Evolutionary conservation across 768 basidiomycete species (phyloP).

Genomic region (Strobilomyces echinocephalus): DNA sequence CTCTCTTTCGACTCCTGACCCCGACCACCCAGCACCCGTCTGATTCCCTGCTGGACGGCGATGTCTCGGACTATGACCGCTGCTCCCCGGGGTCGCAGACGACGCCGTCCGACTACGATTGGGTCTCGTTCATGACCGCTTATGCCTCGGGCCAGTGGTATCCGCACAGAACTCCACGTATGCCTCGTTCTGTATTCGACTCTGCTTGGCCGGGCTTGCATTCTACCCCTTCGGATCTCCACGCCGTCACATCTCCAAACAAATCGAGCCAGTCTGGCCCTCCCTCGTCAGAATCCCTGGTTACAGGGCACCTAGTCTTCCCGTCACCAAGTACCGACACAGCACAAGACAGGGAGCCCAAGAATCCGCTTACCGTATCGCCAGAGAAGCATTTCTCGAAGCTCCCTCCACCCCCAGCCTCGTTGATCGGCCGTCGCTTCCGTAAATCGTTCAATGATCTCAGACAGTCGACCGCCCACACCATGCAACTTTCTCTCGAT

Average conservation of each 20-base stretch:
- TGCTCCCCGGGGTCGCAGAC: constrained; percentile 16
- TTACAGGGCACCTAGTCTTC: constrained; percentile 6
- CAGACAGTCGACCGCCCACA: constrained; percentile 29
- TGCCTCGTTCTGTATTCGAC: constrained; percentile 38
- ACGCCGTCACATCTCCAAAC: neutral
- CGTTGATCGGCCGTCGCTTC: constrained; percentile 36
- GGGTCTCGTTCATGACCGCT: constrained; percentile 71
- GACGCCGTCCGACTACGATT: constrained; percentile 45
- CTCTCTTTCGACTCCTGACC: constrained; percentile 39
- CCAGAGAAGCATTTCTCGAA: constrained; percentile 28
- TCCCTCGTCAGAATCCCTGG: constrained; percentile 11
- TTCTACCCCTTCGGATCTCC: constrained; percentile 4
- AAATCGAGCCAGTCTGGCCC: constrained; percentile 7
- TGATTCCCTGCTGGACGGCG: neutral
- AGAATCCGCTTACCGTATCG: constrained; percentile 15
- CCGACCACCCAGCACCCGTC: constrained; percentile 11
- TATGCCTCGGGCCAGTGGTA: constrained; percentile 80
- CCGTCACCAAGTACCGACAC: constrained; percentile 10
- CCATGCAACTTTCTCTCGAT: constrained; percentile 26
- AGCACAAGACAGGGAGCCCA: constrained; percentile 17
- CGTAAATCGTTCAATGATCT: constrained; percentile 46
- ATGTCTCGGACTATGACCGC: constrained; percentile 11
- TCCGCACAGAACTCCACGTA: constrained; percentile 63
- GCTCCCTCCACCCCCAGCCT: constrained; percentile 21
- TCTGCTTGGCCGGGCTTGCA: constrained; percentile 16